phyloP scores from a whole-genome alignment of 192 early-diverging fungal genomes.

The Mortierella alpina region DNA sequence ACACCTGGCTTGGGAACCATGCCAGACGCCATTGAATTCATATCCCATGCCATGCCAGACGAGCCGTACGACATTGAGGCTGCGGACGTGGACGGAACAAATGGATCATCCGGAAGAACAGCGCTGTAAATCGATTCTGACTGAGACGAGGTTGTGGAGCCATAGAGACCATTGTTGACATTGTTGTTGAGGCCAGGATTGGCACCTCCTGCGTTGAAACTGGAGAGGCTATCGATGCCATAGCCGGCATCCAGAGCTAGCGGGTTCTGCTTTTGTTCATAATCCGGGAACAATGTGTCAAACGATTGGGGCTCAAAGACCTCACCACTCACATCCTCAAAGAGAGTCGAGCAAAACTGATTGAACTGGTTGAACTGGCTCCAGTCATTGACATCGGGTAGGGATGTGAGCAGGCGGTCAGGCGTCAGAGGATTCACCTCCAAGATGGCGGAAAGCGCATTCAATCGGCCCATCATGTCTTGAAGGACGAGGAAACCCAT shows the following conservation, averaged over 20 bases:
- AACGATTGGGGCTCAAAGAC: slow-evolving; percentile 43
- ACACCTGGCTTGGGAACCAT: slow-evolving; percentile 18
- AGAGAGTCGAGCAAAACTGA: slow-evolving; percentile 41
- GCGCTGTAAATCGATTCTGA: slow-evolving; percentile 35
- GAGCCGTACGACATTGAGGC: slow-evolving; percentile 12
- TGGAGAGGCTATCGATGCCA: slow-evolving; percentile 12
- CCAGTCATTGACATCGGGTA: slow-evolving; percentile 39
- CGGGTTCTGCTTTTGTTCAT: slow-evolving; percentile 42
- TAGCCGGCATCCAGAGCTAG: slow-evolving; percentile 15
- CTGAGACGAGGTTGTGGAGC: slow-evolving; percentile 3
- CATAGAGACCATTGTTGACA: background rate
- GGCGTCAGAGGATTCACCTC: slow-evolving; percentile 38
- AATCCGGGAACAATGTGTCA: slow-evolving; percentile 40
- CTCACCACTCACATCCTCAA: slow-evolving; percentile 52
- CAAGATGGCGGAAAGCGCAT: slow-evolving; percentile 40
- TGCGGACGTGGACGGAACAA: background rate
- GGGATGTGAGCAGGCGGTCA: slow-evolving; percentile 18
- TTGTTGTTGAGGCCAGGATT: slow-evolving; percentile 4
- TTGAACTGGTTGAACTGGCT: slow-evolving; percentile 47
- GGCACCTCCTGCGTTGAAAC: slow-evolving; percentile 6
- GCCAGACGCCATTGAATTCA: background rate
- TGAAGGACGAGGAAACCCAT: slow-evolving; percentile 12
- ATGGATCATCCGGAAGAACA: slow-evolving; percentile 33
- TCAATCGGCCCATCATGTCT: slow-evolving; percentile 53
- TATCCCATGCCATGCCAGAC: slow-evolving; percentile 20